phyloP scores from a whole-genome alignment of 169 alveolate species.

The Perkinsus marinus region DNA sequence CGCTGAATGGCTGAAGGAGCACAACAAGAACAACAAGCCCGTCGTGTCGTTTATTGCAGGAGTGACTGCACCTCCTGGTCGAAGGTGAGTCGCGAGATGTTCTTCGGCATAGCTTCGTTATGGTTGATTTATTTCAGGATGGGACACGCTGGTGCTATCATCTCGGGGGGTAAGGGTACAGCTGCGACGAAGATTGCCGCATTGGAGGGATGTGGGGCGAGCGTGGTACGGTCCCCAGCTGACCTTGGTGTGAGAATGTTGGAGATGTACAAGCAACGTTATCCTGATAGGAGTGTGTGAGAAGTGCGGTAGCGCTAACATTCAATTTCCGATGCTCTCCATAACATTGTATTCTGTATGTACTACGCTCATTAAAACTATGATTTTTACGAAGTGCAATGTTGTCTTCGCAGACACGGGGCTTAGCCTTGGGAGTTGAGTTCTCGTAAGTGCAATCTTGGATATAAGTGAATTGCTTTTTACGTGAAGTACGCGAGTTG shows the following conservation, averaged over 20 bases:
- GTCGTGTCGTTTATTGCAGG: slow-evolving; percentile 93
- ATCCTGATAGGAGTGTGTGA: background rate
- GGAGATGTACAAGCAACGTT: slow-evolving; percentile 22
- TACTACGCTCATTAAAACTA: background rate
- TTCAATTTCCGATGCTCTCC: background rate
- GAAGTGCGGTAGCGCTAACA: background rate
- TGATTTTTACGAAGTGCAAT: background rate
- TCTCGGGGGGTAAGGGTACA: slow-evolving; percentile 92
- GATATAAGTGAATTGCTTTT: no score
- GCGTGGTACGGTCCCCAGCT: slow-evolving; percentile 73
- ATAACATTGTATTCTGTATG: background rate
- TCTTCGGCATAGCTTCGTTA: background rate
- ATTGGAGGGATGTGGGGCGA: slow-evolving; percentile 76
- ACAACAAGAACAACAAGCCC: slow-evolving; percentile 71
- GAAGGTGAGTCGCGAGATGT: slow-evolving; percentile 52
- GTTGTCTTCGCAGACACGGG: background rate
- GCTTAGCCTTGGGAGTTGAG: background rate
- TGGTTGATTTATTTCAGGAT: slow-evolving; percentile 6
- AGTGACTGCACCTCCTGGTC: slow-evolving; percentile 93
- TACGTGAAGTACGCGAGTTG: no score
- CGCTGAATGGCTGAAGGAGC: slow-evolving; percentile 79
- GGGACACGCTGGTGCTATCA: slow-evolving; percentile 97
- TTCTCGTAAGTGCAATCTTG: no score
- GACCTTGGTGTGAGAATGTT: slow-evolving; percentile 60
- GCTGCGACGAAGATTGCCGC: slow-evolving; percentile 82